phyloP scores from a whole-genome alignment of 352 stramenopile species.

The Globisporangium acanthophoron region DNA sequence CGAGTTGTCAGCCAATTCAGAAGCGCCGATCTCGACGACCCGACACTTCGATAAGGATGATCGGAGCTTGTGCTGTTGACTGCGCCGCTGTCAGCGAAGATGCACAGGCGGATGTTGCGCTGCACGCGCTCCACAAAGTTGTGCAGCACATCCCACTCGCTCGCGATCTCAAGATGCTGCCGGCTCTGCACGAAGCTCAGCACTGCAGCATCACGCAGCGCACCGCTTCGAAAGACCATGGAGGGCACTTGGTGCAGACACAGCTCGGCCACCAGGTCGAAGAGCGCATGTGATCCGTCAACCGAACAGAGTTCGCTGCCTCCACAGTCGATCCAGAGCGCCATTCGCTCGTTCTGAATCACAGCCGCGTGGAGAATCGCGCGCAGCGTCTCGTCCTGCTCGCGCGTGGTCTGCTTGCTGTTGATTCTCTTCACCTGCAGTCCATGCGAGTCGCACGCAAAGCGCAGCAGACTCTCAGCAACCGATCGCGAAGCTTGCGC shows the following conservation, averaged over 20 bases:
- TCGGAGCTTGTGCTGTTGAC: no score
- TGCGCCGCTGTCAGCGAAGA: constrained; percentile 18
- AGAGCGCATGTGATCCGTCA: constrained; percentile 6
- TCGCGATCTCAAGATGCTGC: constrained; percentile 23
- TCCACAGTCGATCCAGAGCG: constrained; percentile 23
- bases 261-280: constrained; percentile 27
- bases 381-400: constrained; percentile 7
- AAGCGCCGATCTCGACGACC: not conserved
- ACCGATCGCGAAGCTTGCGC: constrained; percentile 10
- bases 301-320: not conserved
- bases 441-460: constrained; percentile 31
- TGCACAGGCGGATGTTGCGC: constrained; percentile 39
- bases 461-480: constrained; percentile 21
- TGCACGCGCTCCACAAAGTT: constrained; percentile 27
- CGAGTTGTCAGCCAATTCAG: constrained; percentile 7
- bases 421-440: constrained; percentile 25
- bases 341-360: constrained; percentile 29
- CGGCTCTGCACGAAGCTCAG: constrained; percentile 31
- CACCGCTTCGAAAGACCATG: constrained; percentile 21
- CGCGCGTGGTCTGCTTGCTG: not conserved
- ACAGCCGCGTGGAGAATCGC: constrained; percentile 17
- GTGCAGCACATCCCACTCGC: constrained; percentile 21
- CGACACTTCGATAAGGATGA: not conserved
- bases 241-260: constrained; percentile 29
- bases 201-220: constrained; percentile 29